Conservation (phyloP, 306 rosid genomes). For the Pterocarpus santalinus region DNA sequence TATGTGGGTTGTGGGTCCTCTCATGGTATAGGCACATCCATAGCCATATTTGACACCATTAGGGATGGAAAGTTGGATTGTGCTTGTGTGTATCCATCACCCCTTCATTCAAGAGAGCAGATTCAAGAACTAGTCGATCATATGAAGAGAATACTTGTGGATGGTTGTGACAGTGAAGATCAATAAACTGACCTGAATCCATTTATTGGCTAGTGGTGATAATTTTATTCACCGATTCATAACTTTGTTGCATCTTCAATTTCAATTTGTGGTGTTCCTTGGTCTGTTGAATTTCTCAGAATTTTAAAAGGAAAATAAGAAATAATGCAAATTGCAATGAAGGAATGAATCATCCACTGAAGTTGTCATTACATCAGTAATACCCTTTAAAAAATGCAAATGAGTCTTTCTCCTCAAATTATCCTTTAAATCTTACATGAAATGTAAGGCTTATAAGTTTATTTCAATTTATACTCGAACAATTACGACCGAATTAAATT, state of each 20-base stretch:
- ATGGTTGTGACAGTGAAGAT: constrained; percentile 48
- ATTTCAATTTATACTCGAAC: too few species aligned
- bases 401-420: neutral
- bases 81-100: constrained; percentile 76
- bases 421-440: neutral
- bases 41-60: constrained; percentile 80
- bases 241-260: constrained; percentile 8
- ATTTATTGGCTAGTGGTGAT: constrained; percentile 15
- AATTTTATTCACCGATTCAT: constrained; percentile 18
- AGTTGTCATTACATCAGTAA: neutral
- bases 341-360: neutral
- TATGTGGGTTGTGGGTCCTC: constrained; percentile 79
- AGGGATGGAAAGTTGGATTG: constrained; percentile 74
- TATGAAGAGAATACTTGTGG: constrained; percentile 79
- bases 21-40: constrained; percentile 92
- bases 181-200: constrained; percentile 43
- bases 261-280: constrained; percentile 17
- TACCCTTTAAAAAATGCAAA: neutral
- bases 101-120: constrained; percentile 88
- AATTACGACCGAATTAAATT: neutral
- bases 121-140: constrained; percentile 66
- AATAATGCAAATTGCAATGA: neutral
- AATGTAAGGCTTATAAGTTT: constrained; percentile 21
- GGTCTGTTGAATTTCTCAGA: constrained; percentile 14
- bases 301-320: neutral